A percentile compares a stretch with the other conserved stretches of the same genome.
phyloP scores from a whole-genome alignment of 345 rosid species.

The Anacardium occidentale region DNA sequence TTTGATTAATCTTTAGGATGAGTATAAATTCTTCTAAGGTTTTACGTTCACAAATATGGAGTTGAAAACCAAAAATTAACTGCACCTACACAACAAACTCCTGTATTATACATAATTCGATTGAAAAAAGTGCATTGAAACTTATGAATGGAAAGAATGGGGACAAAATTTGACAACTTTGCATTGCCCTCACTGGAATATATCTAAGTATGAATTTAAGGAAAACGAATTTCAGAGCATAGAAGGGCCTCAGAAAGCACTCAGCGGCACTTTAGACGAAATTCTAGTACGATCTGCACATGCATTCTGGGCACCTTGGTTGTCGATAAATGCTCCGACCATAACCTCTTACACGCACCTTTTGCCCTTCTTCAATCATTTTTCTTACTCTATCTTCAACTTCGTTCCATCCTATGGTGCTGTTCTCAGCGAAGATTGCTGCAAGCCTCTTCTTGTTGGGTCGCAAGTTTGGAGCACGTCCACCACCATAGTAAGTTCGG shows the following conservation, averaged over 20 bases:
- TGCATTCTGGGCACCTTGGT: constrained; percentile 80
- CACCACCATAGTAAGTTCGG: constrained; percentile 73
- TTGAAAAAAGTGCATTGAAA: neutral
- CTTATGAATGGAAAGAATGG: constrained; percentile 1
- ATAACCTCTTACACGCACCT: constrained; percentile 47
- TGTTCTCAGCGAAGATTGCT: constrained; percentile 58
- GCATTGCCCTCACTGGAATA: neutral
- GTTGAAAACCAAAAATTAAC: too few relatives aligned
- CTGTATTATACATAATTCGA: neutral
- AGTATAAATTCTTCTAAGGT: too few relatives aligned
- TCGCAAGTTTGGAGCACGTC: constrained; percentile 66
- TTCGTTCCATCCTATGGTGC: constrained; percentile 54
- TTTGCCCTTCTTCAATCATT: constrained; percentile 76
- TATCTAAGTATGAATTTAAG: neutral
- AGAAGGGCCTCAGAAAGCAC: constrained; percentile 1
- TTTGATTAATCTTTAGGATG: neutral
- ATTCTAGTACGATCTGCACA: constrained; percentile 45
- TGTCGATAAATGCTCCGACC: constrained; percentile 89
- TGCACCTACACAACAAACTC: neutral
- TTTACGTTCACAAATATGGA: too few relatives aligned
- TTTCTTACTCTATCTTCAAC: constrained; percentile 65
- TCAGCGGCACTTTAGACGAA: neutral
- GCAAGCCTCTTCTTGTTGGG: constrained; percentile 95
- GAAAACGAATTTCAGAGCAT: neutral
- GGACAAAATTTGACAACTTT: neutral